Evolutionary conservation across 306 rosid species (phyloP).

Genomic region (Cucurbita moschata): DNA sequence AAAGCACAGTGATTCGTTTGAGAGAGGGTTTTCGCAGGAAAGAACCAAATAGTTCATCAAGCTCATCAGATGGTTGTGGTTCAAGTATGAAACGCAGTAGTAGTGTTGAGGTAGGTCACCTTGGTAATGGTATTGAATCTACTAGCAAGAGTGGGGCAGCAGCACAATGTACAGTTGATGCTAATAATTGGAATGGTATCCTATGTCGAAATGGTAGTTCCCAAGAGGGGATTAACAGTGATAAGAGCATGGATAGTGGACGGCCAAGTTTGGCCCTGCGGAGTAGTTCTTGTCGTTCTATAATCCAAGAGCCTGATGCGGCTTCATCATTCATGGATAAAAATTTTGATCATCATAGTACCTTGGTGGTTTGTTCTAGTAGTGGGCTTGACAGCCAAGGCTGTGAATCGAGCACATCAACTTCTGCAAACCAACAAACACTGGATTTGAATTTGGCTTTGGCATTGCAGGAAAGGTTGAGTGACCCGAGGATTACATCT

Average conservation of each 20-base stretch:
- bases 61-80: conserved; percentile 97
- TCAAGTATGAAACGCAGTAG: conserved; percentile 98
- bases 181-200: conserved; percentile 58
- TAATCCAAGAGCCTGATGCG: conserved; percentile 68
- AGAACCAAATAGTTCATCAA: conserved; percentile 91
- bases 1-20: conserved; percentile 89
- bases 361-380: conserved; percentile 70
- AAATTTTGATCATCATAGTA: conserved; percentile 47
- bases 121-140: conserved; percentile 59
- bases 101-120: conserved; percentile 82
- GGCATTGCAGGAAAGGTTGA: conserved; percentile 94
- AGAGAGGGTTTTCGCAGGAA: conserved; percentile 94
- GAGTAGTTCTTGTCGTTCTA: conserved; percentile 92
- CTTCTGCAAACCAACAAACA: conserved; percentile 82
- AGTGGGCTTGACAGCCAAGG: conserved; percentile 93
- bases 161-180: conserved; percentile 49
- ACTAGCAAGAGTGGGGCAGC: conserved; percentile 41
- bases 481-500: conserved; percentile 86
- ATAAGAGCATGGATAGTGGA: conserved; percentile 96
- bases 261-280: conserved; percentile 87
- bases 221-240: conserved; percentile 85
- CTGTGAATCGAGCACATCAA: conserved; percentile 79
- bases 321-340: conserved; percentile 50
- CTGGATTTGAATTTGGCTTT: conserved; percentile 76
- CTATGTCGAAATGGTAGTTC: conserved; percentile 52